Percentiles rank a stretch among this genome's conserved stretches.
These are phyloP conservation scores for Phyllosticta paracitricarpa DNA, from an alignment of 2,329 filamentous ascomycete species.

Conservation along the genomic window DNA sequence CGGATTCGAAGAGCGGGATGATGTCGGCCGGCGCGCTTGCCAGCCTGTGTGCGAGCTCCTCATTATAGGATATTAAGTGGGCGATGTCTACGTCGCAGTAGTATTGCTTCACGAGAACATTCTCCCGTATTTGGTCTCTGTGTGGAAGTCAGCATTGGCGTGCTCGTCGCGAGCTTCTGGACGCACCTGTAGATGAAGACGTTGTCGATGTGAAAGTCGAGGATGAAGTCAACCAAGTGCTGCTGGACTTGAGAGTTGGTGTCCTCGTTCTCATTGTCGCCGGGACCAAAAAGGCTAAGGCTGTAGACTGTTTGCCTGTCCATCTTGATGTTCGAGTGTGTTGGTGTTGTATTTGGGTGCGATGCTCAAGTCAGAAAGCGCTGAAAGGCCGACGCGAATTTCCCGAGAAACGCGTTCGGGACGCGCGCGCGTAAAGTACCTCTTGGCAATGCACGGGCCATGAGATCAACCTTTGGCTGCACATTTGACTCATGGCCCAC, in stretches of 20 bases:
- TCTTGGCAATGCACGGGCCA: neutral
- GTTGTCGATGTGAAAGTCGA: slow-evolving; percentile 90
- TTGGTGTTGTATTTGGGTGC: neutral
- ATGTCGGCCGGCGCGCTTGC: slow-evolving; percentile 85
- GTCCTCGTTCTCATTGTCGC: slow-evolving; percentile 25
- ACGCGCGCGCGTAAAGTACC: slow-evolving; percentile 13
- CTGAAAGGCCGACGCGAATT: slow-evolving; percentile 1
- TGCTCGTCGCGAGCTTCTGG: neutral
- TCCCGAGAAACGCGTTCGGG: slow-evolving; percentile 3
- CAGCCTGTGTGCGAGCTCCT: slow-evolving; percentile 83
- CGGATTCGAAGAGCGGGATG: slow-evolving; percentile 85
- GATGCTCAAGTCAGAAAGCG: neutral
- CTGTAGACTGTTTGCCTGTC: slow-evolving; percentile 84
- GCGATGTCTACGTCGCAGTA: slow-evolving; percentile 94
- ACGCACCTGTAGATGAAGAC: slow-evolving; percentile 82
- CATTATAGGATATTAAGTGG: slow-evolving; percentile 91
- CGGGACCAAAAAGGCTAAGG: slow-evolving; percentile 59
- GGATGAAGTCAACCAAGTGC: slow-evolving; percentile 79
- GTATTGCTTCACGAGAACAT: slow-evolving; percentile 87
- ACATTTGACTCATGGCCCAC: no score
- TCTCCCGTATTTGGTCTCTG: slow-evolving; percentile 91
- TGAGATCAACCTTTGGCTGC: neutral
- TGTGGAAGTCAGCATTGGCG: slow-evolving; percentile 21
- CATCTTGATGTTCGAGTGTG: slow-evolving; percentile 41
- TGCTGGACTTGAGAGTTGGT: slow-evolving; percentile 49